Evolutionary conservation across 1,139 yeast species (phyloP).

Genomic region (Saccharomyces hybrid): DNA sequence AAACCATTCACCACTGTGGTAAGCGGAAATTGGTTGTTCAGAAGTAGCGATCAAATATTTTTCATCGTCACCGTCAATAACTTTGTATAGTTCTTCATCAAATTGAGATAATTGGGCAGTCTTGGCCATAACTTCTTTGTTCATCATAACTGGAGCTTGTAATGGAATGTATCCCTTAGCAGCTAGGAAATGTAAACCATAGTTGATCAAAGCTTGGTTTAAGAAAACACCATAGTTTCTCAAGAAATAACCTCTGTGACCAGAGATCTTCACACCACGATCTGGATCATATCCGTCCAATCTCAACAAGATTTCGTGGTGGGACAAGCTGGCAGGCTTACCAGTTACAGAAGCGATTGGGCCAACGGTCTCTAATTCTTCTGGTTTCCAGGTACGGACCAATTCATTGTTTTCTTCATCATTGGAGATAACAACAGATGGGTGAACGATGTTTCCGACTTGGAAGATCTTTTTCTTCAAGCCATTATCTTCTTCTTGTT

Average conservation of each 20-base stretch:
- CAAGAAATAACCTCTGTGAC: conserved; percentile 97
- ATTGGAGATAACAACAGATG: conserved; percentile 76
- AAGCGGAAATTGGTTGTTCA: conserved; percentile 98
- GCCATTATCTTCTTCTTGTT: conserved; percentile 70
- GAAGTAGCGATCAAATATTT: conserved; percentile 97
- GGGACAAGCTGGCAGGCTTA: conserved; percentile 75
- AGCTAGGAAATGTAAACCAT: conserved; percentile 81
- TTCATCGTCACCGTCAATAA: conserved; percentile 94
- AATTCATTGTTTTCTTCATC: conserved; percentile 89
- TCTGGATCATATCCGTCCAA: conserved; percentile 98
- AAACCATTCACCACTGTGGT: conserved; percentile 97
- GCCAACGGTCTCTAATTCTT: conserved; percentile 47
- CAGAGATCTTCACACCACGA: conserved; percentile 95
- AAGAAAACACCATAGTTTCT: conserved; percentile 93
- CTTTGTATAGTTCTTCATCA: conserved; percentile 96
- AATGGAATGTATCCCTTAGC: conserved; percentile 77
- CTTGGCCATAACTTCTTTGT: conserved; percentile 98
- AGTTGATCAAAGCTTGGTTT: conserved; percentile 96
- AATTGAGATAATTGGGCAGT: conserved; percentile 97
- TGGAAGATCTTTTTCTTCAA: conserved; percentile 75
- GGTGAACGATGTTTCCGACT: conserved; percentile 92
- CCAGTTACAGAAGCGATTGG: conserved; percentile 67
- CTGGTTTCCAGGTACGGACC: conserved; percentile 83
- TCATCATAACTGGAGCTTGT: conserved; percentile 99
- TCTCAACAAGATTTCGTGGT: conserved; percentile 90